Conservation (phyloP, 75 land plant species). For the Pinus albicaulis region DNA sequence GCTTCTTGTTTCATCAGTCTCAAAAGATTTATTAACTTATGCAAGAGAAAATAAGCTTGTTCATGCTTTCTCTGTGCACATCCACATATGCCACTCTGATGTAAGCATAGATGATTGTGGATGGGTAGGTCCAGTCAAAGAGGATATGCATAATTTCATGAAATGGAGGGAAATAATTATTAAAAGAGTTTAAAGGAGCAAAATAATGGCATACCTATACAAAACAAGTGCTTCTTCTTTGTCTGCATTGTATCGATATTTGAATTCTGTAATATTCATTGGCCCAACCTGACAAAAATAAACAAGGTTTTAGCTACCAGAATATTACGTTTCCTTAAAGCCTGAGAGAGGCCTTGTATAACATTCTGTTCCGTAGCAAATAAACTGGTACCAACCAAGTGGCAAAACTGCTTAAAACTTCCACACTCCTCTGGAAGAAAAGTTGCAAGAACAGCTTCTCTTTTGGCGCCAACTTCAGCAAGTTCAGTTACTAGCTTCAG, state of each 20-base stretch:
- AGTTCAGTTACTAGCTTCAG: slow-evolving; percentile 69
- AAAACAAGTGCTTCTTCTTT: slow-evolving; percentile 61
- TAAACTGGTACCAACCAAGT: slow-evolving; percentile 26
- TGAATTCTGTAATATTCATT: slow-evolving; percentile 70
- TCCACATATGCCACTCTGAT: not conserved
- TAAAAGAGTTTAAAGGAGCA: not conserved
- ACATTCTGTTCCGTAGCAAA: not conserved
- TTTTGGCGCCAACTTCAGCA: slow-evolving; percentile 72
- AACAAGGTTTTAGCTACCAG: not conserved
- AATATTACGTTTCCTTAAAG: not conserved
- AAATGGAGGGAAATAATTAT: not conserved
- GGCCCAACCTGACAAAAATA: slow-evolving; percentile 45
- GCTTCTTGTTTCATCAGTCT: not conserved
- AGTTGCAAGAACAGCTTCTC: slow-evolving; percentile 78
- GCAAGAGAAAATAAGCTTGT: not conserved
- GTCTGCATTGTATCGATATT: slow-evolving; percentile 47
- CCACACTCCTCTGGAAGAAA: slow-evolving; percentile 62
- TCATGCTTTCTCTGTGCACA: not conserved
- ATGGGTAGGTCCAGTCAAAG: too few relatives aligned
- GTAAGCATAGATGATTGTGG: not conserved
- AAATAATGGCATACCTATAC: slow-evolving; percentile 45
- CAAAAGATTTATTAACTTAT: not conserved
- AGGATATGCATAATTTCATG: not conserved
- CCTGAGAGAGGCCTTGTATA: not conserved
- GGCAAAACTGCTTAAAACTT: slow-evolving; percentile 49